Evolutionary conservation across 164 flowering plant genomes (phyloP).

Genomic region (Houttuynia cordata): DNA sequence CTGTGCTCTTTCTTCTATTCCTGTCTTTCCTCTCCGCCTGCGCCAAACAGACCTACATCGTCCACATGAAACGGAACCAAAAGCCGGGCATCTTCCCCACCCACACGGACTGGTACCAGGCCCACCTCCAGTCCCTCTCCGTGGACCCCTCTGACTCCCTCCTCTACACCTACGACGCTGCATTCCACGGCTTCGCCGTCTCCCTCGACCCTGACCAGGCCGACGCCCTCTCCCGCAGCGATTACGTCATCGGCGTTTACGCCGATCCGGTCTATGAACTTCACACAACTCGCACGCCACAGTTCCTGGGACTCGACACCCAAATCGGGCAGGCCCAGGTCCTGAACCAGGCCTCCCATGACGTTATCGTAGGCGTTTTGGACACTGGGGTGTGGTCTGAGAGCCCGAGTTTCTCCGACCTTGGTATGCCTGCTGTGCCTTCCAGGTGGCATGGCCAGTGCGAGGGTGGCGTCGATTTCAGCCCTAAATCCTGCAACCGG

Average conservation of each 20-base stretch:
- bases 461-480: conserved; percentile 44
- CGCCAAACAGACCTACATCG: conserved; percentile 50
- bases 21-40: background rate
- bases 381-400: conserved; percentile 93
- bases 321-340: conserved; percentile 24
- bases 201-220: conserved; percentile 36
- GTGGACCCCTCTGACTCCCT: conserved; percentile 7
- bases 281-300: conserved; percentile 70
- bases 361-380: conserved; percentile 60
- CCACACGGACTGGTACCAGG: conserved; percentile 54
- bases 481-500: conserved; percentile 40
- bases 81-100: conserved; percentile 34
- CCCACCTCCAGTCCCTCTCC: conserved; percentile 38
- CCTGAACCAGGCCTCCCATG: conserved; percentile 31
- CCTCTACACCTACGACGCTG: conserved; percentile 42
- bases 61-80: conserved; percentile 40
- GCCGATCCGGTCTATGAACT: conserved; percentile 51
- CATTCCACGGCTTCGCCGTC: conserved; percentile 67
- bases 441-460: conserved; percentile 57
- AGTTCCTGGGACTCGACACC: conserved; percentile 42
- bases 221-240: conserved; percentile 32
- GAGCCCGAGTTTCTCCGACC: conserved; percentile 44
- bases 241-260: conserved; percentile 42
- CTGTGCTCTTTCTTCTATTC: background rate
- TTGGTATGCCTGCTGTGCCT: conserved; percentile 44